Conservation (phyloP, 1,284 basidiomycete genomes). For the Grifola frondosa region DNA sequence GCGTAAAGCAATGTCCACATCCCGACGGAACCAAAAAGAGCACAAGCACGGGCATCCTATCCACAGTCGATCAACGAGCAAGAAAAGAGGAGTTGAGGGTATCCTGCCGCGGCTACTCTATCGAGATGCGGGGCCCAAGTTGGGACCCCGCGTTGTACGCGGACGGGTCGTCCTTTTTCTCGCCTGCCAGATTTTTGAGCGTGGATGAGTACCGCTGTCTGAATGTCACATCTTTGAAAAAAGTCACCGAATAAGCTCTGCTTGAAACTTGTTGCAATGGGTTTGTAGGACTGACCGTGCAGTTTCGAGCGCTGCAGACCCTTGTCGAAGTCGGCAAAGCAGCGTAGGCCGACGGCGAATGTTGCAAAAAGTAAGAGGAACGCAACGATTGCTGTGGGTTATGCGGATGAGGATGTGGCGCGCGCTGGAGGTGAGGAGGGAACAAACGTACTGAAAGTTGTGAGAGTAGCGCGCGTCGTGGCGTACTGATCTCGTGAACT, state of each 20-base stretch:
- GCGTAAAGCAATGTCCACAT: too few species aligned
- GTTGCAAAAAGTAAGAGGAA: conserved; percentile 71
- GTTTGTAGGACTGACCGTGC: conserved; percentile 59
- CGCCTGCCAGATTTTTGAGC: conserved; percentile 39
- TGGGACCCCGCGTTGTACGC: conserved; percentile 33
- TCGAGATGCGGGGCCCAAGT: conserved; percentile 48
- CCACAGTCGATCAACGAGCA: too few species aligned
- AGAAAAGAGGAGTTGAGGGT: too few species aligned
- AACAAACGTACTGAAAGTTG: conserved; percentile 68
- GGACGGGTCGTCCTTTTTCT: conserved; percentile 45
- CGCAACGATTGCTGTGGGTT: conserved; percentile 61
- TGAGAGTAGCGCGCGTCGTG: conserved; percentile 74
- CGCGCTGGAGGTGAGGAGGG: conserved; percentile 4
- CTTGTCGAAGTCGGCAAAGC: conserved; percentile 77
- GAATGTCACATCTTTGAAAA: conserved; percentile 45
- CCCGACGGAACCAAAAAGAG: too few species aligned
- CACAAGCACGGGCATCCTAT: too few species aligned
- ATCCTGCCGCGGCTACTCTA: conserved; percentile 47
- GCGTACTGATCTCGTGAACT: conserved; percentile 51
- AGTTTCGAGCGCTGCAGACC: conserved; percentile 70
- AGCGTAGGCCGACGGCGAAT: conserved; percentile 72
- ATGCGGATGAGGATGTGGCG: background rate
- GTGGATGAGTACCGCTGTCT: conserved; percentile 45
- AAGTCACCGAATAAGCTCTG: conserved; percentile 30
- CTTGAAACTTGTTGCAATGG: conserved; percentile 27